Conservation (phyloP, 2,329 filamentous ascomycete species). For the Aspergillus clavatus region DNA sequence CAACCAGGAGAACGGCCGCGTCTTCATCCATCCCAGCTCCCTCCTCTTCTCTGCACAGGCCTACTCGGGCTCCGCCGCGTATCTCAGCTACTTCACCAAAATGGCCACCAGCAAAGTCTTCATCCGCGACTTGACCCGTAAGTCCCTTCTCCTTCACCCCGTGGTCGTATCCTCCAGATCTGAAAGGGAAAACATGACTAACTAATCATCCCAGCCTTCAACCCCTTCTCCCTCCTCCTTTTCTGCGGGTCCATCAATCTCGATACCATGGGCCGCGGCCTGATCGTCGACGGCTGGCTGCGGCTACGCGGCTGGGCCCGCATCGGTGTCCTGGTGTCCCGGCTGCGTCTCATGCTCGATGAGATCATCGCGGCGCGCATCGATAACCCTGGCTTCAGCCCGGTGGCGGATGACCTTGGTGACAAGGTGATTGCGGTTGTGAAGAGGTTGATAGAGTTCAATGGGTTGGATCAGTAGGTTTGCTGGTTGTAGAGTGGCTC, state of each 20-base stretch:
- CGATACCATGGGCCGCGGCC: conserved; percentile 78
- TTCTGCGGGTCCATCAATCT: conserved; percentile 82
- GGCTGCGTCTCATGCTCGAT: conserved; percentile 82
- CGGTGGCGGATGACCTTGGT: conserved; percentile 33
- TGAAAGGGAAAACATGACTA: conserved; percentile 3
- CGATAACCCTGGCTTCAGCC: conserved; percentile 63
- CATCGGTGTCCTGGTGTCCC: conserved; percentile 81
- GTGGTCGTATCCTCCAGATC: conserved; percentile 18
- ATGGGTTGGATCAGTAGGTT: conserved; percentile 66
- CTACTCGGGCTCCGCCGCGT: conserved; percentile 69
- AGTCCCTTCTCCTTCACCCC: conserved; percentile 27
- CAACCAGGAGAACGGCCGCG: conserved; percentile 74
- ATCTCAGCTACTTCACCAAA: conserved; percentile 85
- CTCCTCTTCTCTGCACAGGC: conserved; percentile 78
- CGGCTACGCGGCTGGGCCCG: conserved; percentile 84
- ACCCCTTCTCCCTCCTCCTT: conserved; percentile 79
- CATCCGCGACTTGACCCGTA: conserved; percentile 82
- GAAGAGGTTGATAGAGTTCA: conserved; percentile 76
- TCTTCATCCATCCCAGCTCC: conserved; percentile 89
- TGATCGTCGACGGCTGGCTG: conserved; percentile 91
- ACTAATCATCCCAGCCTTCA: conserved; percentile 56
- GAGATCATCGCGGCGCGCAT: conserved; percentile 74
- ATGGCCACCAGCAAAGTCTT: conserved; percentile 92
- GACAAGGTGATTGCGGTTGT: conserved; percentile 67
- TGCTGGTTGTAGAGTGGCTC: neutral